A percentile compares a stretch with the other conserved stretches of the same genome.
Conservation (phyloP, 352 stramenopile species). For the Globisporangium apiculatum region DNA sequence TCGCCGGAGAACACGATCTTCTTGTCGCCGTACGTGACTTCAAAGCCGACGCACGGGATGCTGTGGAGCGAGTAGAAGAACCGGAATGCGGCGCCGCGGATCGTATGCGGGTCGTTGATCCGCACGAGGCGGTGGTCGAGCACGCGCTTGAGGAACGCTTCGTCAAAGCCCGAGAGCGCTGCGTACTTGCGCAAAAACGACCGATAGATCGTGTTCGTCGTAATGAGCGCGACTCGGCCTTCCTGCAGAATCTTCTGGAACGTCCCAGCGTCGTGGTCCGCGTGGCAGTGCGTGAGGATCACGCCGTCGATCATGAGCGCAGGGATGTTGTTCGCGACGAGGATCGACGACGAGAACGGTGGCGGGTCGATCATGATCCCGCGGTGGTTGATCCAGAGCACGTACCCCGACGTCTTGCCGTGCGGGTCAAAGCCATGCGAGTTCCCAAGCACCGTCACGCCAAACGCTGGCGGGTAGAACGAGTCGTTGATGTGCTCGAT, state of each 20-base stretch:
- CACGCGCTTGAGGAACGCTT: conserved; percentile 87
- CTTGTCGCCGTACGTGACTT: conserved; percentile 90
- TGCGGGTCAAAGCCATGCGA: conserved; percentile 95
- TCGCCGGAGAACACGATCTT: conserved; percentile 95
- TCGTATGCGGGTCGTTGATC: conserved; percentile 92
- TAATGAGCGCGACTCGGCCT: conserved; percentile 92
- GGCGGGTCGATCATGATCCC: conserved; percentile 97
- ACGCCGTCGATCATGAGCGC: conserved; percentile 94
- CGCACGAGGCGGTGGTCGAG: conserved; percentile 89
- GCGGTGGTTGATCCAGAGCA: conserved; percentile 95
- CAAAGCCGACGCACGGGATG: conserved; percentile 94
- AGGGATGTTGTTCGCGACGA: conserved; percentile 83
- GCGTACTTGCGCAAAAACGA: conserved; percentile 96
- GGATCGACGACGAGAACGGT: conserved; percentile 84
- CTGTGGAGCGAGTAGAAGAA: conserved; percentile 96
- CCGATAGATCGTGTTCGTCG: conserved; percentile 94
- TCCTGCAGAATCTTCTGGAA: conserved; percentile 97
- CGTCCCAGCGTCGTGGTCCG: conserved; percentile 94
- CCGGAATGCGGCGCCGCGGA: conserved; percentile 91
- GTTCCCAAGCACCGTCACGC: conserved; percentile 93
- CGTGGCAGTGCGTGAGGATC: conserved; percentile 95
- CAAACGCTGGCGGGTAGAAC: conserved; percentile 94
- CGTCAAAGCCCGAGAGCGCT: conserved; percentile 89
- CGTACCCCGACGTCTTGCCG: conserved; percentile 92
- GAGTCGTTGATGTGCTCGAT: conserved; percentile 36